Evolutionary conservation across 495 filamentous ascomycete species (phyloP), one percentile per base, ranked within the genome.

Genomic region (Lasiosphaeria hispida): DNA sequence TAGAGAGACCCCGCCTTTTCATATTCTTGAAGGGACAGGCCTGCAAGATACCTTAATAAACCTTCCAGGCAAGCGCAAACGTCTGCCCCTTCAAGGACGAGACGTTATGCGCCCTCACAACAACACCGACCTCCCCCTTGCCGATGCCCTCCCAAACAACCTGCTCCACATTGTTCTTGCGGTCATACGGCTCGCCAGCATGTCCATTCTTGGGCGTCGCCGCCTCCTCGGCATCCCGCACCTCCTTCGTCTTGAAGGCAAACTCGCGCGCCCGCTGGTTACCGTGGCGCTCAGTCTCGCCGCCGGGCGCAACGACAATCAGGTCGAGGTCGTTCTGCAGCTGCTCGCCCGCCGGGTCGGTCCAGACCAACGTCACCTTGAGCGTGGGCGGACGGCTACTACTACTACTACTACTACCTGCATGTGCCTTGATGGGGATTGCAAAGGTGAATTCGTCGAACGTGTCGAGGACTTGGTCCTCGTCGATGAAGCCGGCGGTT

Each of bases 101-200:
- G 5, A 30, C 23, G 23, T 30, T 30, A 5, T 30, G 23, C 23
- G 23, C 23, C 23, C 23, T 30, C 23, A 30, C 23, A 5, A 30
- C 23, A 30, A 30, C 23, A 2, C 23, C 2, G 2, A 30, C 23
- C 23, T 30, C 23, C 2, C 23, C 23, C 23, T 30, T n/a, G n/a
- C n/a, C 23, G 23, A 30, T 5, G 2, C 23, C 23, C 23, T 30
- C 23, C 50, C 38, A 53, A 3, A 30, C 10, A 10, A 42, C 50
- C 50, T 53, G 50, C 38, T 53, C 50, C 8, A 53, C 50, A 13
- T 53, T 53, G 15, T 53, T 53, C 13, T 41, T 6, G 7, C 17
- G n/a, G 10, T 53, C 50, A 30, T 19, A 53, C n/a, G 15, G 14
- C 37, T 41, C 37, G 18, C 10, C 15, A 10, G 7, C 17, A 39